These are phyloP conservation scores for Scleroderma citrinum DNA, from an alignment of 768 basidiomycete species.

Conservation along the genomic window DNA sequence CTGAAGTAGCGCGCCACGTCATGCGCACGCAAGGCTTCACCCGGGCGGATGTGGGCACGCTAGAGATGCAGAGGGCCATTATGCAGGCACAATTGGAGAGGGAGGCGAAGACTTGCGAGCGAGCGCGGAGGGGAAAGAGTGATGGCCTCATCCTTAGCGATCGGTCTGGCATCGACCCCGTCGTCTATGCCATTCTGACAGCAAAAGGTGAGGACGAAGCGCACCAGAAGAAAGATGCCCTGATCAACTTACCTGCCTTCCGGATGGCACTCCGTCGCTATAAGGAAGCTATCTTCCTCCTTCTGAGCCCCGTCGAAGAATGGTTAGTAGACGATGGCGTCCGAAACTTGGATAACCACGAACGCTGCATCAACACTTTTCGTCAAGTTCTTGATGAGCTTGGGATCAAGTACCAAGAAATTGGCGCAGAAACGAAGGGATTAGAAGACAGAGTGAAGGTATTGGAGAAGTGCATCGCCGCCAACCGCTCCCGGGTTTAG, in stretches of 20 bases:
- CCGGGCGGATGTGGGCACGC: constrained; percentile 39
- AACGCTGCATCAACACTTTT: constrained; percentile 35
- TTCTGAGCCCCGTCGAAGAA: constrained; percentile 49
- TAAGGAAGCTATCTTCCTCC: constrained; percentile 42
- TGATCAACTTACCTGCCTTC: constrained; percentile 36
- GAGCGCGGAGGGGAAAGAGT: constrained; percentile 8
- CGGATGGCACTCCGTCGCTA: constrained; percentile 39
- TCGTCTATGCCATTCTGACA: constrained; percentile 54
- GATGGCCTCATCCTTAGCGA: constrained; percentile 46
- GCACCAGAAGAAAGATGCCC: constrained; percentile 24
- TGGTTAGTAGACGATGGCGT: constrained; percentile 65
- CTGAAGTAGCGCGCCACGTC: constrained; percentile 56
- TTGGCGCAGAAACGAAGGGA: constrained; percentile 40
- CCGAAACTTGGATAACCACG: constrained; percentile 47
- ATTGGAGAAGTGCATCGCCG: constrained; percentile 10
- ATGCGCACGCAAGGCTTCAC: constrained; percentile 51
- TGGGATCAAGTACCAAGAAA: constrained; percentile 38
- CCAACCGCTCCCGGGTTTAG: not conserved
- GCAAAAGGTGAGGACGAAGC: constrained; percentile 34
- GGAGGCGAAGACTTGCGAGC: constrained; percentile 29
- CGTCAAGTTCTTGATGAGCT: constrained; percentile 35
- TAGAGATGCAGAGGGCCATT: constrained; percentile 61
- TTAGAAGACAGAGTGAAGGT: constrained; percentile 24
- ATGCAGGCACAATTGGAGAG: constrained; percentile 47
- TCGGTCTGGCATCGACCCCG: constrained; percentile 58